Evolutionary conservation across 441 rosid genomes (phyloP), one percentile per base, ranked within the genome.

Genomic region (Pelargonium australe): DNA sequence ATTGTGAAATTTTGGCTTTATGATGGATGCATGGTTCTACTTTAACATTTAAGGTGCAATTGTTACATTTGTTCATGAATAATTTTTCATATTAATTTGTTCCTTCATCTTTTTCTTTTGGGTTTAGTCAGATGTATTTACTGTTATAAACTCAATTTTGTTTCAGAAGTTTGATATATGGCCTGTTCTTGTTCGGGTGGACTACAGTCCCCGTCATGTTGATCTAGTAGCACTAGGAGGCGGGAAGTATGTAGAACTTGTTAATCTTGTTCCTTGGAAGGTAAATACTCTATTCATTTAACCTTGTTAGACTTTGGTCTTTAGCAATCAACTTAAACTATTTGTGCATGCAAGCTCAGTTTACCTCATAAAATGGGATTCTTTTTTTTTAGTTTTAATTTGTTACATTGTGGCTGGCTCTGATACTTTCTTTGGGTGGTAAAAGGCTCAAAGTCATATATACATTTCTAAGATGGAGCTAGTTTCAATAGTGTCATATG

Each of bases 211-310:
- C 14, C 80, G 69, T 68, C 89, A 63, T 77, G 90, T 96, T 72
- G 96, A 93, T 89, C 74, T 96, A 65, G 96, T 96, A 23, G 99
- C 99, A 73, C 74, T 96, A 73, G 82, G 88, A 31, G 87, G 88
- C 72, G 99, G 99, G 67, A 93, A 91, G 76, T 91, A 83, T 77
- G 94, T 85, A 77, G 98, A 96, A 83, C 96, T 96, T 66, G 90
- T 88, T 68, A 96, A 96, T 81, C 85, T 92, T 79, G 90, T 93
- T 70, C 96, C 96, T 65, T 92, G 96, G 98, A 96, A 93, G 99
- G 99, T 93, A 79, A 78, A 62, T 55, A 28, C 45, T n/a, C 44
- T 31, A 12, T 47, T 47, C 64, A 63, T 69, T 16, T 67, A 66
- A 66, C 25, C 28, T 75, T 55, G 17, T 41, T 3, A 34, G 19